These are phyloP conservation scores for Thielaviopsis musarum DNA, from an alignment of 2,329 filamentous ascomycete species.

Conservation along the genomic window DNA sequence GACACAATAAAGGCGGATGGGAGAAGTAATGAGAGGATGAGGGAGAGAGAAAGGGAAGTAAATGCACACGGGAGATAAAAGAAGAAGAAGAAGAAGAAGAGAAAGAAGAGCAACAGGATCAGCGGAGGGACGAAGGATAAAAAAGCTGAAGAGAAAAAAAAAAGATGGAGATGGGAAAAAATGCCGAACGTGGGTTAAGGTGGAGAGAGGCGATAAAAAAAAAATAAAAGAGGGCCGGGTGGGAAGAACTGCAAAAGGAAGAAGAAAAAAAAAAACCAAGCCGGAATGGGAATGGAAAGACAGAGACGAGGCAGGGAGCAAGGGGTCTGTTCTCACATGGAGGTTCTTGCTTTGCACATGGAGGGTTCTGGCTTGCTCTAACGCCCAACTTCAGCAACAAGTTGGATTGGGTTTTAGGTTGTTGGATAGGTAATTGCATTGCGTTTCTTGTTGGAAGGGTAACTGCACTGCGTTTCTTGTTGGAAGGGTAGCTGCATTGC, in stretches of 20 bases:
- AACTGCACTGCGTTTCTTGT: too few relatives aligned
- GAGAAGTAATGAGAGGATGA: not conserved
- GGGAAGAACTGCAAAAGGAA: conserved; percentile 32
- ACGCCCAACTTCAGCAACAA: too few relatives aligned
- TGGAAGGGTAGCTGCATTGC: too few relatives aligned
- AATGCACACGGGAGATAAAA: not conserved
- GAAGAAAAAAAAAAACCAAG: conserved; percentile 29
- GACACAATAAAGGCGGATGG: not conserved
- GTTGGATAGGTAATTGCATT: too few relatives aligned
- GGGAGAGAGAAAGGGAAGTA: conserved; percentile 1
- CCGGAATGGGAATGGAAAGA: not conserved
- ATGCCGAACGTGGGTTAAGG: conserved; percentile 2
- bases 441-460: too few relatives aligned
- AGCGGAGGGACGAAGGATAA: conserved; percentile 16
- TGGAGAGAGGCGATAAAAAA: conserved; percentile 19
- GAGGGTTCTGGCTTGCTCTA: too few relatives aligned
- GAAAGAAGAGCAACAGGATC: not conserved
- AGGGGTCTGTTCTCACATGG: too few relatives aligned
- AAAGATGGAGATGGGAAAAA: conserved; percentile 27
- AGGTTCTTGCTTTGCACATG: too few relatives aligned
- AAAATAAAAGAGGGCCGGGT: conserved; percentile 24
- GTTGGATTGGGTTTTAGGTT: too few relatives aligned
- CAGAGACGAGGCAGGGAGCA: not conserved
- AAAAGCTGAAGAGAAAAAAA: conserved; percentile 35
- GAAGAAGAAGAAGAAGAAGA: not conserved